Conservation (phyloP, 441 rosid genomes). For the Populus hybrid region DNA sequence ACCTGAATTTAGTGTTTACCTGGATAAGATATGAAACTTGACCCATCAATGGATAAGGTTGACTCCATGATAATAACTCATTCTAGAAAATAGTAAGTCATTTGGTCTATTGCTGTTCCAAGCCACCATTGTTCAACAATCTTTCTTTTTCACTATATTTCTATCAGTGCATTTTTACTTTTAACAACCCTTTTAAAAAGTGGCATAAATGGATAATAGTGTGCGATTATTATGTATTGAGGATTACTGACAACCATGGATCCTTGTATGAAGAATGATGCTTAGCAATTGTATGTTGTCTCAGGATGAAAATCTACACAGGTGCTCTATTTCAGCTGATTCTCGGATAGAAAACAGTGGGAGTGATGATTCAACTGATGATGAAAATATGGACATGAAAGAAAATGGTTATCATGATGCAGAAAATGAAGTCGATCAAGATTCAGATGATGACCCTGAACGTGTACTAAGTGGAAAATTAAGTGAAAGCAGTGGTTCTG, state of each 20-base stretch:
- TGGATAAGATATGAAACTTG: too few species aligned
- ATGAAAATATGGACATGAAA: conserved; percentile 69
- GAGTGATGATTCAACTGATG: conserved; percentile 88
- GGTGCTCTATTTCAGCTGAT: conserved; percentile 92
- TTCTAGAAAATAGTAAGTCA: neutral
- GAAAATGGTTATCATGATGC: conserved; percentile 78
- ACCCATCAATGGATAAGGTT: neutral
- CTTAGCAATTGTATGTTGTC: conserved; percentile 24
- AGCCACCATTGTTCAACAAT: neutral
- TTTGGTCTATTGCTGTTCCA: neutral
- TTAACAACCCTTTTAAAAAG: neutral
- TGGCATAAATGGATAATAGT: neutral
- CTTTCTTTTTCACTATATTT: neutral
- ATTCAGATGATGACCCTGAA: conserved; percentile 75
- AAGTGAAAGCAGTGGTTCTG: conserved; percentile 92
- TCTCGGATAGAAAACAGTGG: conserved; percentile 90
- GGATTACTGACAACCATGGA: neutral
- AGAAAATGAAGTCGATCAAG: conserved; percentile 85
- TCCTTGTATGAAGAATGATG: conserved; percentile 5
- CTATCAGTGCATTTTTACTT: neutral
- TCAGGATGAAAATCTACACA: conserved; percentile 92
- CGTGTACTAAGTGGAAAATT: conserved; percentile 76
- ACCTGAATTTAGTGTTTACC: too few species aligned
- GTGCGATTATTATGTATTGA: neutral
- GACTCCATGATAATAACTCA: too few species aligned